These are phyloP conservation scores for Macrotyloma uniflorum DNA, from an alignment of 306 rosid genomes.

Conservation along the genomic window DNA sequence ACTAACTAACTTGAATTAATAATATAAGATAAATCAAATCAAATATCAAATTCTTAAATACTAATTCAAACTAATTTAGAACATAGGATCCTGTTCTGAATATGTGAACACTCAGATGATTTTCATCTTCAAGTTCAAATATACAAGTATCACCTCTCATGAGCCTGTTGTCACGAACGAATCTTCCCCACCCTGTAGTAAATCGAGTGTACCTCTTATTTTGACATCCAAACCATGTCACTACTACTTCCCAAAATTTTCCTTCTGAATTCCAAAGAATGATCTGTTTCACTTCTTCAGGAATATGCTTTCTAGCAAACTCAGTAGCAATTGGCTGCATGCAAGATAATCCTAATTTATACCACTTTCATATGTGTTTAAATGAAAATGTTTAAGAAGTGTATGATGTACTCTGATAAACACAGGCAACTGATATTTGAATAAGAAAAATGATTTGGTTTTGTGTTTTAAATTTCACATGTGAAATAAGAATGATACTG, in stretches of 20 bases:
- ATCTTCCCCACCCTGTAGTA: slow-evolving; percentile 14
- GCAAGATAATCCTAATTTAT: background rate
- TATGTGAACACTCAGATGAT: slow-evolving; percentile 6
- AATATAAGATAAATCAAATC: background rate
- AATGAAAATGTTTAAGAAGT: background rate
- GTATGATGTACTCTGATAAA: background rate
- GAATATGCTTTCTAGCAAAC: slow-evolving; percentile 8
- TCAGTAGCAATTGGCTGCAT: slow-evolving; percentile 7
- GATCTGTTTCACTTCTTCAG: background rate
- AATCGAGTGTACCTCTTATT: background rate
- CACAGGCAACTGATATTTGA: background rate
- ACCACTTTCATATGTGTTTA: background rate
- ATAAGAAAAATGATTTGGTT: background rate
- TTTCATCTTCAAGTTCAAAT: slow-evolving; percentile 16
- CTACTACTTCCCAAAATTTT: background rate
- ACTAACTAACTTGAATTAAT: too few relatives aligned
- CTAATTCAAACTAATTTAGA: background rate
- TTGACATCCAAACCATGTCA: background rate
- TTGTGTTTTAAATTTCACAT: too few relatives aligned
- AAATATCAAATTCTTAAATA: too few relatives aligned
- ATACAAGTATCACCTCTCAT: slow-evolving; percentile 31
- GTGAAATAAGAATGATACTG: too few relatives aligned
- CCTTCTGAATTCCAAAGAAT: slow-evolving; percentile 1
- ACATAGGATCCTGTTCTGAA: background rate
- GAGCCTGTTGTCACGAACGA: slow-evolving; percentile 5